Percentiles rank a stretch among this genome's conserved stretches.
Conservation (phyloP, 2,329 filamentous ascomycete species). For the Fulvia fulva region DNA sequence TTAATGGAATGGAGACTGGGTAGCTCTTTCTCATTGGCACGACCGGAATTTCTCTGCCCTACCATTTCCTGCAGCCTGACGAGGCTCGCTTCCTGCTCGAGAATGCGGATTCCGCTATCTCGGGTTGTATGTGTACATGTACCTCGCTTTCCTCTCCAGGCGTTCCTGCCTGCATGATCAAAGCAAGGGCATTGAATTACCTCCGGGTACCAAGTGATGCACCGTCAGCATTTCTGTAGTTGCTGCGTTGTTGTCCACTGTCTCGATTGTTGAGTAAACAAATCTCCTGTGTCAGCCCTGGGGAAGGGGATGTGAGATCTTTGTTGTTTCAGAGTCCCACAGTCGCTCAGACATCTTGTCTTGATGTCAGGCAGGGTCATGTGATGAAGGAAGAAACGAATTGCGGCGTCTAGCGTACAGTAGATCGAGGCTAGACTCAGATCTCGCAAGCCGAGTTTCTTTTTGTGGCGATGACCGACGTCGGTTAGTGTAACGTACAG, state of each 20-base stretch:
- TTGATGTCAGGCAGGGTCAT: neutral
- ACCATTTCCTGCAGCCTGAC: neutral
- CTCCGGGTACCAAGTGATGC: neutral
- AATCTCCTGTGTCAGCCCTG: neutral
- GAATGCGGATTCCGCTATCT: neutral
- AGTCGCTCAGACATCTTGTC: too few relatives aligned
- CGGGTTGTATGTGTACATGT: too few relatives aligned
- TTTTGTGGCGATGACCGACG: neutral
- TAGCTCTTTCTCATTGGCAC: neutral
- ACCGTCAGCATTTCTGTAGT: neutral
- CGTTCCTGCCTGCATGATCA: neutral
- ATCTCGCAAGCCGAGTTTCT: too few relatives aligned
- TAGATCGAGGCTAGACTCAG: neutral
- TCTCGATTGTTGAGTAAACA: neutral
- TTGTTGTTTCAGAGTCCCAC: neutral
- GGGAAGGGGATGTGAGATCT: neutral
- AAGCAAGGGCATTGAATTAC: too few relatives aligned
- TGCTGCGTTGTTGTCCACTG: neutral
- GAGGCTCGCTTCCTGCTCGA: neutral
- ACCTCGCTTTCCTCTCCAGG: neutral
- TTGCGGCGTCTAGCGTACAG: neutral
- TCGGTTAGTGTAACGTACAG: neutral
- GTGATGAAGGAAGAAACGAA: neutral
- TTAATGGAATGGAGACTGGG: constrained; percentile 4
- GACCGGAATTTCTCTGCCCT: neutral